Conservation (phyloP, 805 yeast species). For the Myxozyma nipponensis region DNA sequence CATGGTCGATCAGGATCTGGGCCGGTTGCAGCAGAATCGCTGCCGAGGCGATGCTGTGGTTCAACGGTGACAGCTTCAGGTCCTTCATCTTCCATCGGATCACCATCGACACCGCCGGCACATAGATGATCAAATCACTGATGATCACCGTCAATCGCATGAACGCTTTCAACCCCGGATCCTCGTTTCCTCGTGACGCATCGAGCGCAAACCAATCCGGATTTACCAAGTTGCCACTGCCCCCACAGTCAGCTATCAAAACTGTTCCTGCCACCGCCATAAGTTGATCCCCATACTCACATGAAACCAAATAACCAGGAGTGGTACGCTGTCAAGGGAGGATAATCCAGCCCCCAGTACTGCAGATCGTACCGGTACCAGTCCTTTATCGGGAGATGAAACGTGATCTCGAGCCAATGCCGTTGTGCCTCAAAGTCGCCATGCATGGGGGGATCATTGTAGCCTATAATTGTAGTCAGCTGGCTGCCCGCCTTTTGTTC, state of each 20-base stretch:
- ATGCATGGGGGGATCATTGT: conserved; percentile 61
- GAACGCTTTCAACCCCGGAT: conserved; percentile 61
- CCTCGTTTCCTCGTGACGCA: conserved; percentile 72
- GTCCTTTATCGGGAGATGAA: conserved; percentile 59
- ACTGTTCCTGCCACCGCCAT: not conserved
- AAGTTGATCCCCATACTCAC: conserved; percentile 1
- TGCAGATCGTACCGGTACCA: conserved; percentile 90
- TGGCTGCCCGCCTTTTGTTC: not conserved
- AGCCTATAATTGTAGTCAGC: conserved; percentile 12
- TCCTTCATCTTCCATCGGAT: conserved; percentile 67
- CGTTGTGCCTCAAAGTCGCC: conserved; percentile 99
- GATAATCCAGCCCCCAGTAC: conserved; percentile 97
- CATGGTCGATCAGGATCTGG: conserved; percentile 83
- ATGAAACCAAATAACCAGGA: conserved; percentile 66
- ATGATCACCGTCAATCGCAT: conserved; percentile 79
- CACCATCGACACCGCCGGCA: conserved; percentile 75
- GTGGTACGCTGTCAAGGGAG: conserved; percentile 94
- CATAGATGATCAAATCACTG: conserved; percentile 68
- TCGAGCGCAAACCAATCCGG: conserved; percentile 73
- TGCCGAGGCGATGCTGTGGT: conserved; percentile 38
- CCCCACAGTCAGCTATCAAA: not conserved
- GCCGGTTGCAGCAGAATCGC: conserved; percentile 83
- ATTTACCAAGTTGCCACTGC: conserved; percentile 59
- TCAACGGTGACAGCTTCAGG: conserved; percentile 41
- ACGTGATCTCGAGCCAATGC: conserved; percentile 95